These are phyloP conservation scores for Verbascum thapsus DNA, from an alignment of 257 asterid species.

Conservation along the genomic window DNA sequence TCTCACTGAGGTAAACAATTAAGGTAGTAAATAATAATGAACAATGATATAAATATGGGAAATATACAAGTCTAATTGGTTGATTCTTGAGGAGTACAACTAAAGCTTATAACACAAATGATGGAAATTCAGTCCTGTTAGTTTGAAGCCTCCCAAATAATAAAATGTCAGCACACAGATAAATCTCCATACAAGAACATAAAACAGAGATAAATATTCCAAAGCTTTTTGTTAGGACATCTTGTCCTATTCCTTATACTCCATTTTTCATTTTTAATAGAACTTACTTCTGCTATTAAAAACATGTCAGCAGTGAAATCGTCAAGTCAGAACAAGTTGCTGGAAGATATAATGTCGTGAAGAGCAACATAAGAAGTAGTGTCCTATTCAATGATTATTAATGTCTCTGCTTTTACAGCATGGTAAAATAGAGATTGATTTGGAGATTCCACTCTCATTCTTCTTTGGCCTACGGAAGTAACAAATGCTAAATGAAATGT, in stretches of 20 bases:
- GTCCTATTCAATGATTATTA: slow-evolving; percentile 5
- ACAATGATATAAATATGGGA: slow-evolving; percentile 6
- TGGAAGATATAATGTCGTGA: no score
- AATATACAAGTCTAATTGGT: slow-evolving; percentile 15
- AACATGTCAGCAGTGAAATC: slow-evolving; percentile 4
- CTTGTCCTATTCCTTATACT: no score
- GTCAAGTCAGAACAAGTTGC: slow-evolving; percentile 8
- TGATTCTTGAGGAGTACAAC: slow-evolving; percentile 6
- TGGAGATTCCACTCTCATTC: background rate
- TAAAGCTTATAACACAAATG: slow-evolving; percentile 18
- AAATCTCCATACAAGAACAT: background rate
- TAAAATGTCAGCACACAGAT: background rate
- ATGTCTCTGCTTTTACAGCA: background rate
- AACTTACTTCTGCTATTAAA: no score
- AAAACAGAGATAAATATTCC: no score
- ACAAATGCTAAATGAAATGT: slow-evolving; percentile 9
- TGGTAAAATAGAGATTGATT: slow-evolving; percentile 4
- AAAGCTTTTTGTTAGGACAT: no score
- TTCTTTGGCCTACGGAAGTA: background rate
- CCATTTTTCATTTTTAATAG: no score
- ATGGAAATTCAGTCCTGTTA: slow-evolving; percentile 11
- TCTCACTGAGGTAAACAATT: slow-evolving; percentile 16
- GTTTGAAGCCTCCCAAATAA: background rate
- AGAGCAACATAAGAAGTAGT: no score
- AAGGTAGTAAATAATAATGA: slow-evolving; percentile 11